Percentiles rank a stretch among this genome's conserved stretches.
Conservation (phyloP, 192 early-diverging fungal species). For the Linnemannia elongata region DNA sequence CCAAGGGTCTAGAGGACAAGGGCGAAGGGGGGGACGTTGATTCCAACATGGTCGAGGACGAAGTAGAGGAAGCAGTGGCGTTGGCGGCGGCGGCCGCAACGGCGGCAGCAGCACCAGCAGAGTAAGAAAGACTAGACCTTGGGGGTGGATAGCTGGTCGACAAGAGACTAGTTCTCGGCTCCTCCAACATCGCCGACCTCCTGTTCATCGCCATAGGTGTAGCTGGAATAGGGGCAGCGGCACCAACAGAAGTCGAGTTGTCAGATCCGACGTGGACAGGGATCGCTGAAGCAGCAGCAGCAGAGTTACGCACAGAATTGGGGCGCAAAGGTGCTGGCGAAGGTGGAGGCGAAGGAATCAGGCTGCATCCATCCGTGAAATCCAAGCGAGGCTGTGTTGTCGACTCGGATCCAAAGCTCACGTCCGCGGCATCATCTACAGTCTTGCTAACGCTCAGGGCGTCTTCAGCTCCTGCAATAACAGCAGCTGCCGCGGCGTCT, state of each 20-base stretch:
- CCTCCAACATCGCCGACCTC: conserved; percentile 17
- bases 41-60: neutral
- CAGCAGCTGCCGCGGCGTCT: neutral
- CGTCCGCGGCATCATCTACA: neutral
- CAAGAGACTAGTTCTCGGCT: conserved; percentile 30
- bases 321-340: conserved; percentile 17
- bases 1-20: conserved; percentile 24
- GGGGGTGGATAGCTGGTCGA: conserved; percentile 53
- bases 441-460: neutral
- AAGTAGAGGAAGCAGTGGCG: neutral
- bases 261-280: neutral
- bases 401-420: conserved; percentile 1
- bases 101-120: neutral
- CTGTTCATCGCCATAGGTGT: neutral
- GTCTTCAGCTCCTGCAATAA: neutral
- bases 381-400: conserved; percentile 19
- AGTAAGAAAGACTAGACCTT: conserved; percentile 36
- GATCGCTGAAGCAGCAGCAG: neutral
- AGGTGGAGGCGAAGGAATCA: conserved; percentile 52
- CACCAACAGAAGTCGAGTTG: neutral
- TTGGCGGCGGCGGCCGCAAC: neutral
- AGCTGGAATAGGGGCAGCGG: neutral
- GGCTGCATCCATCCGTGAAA: conserved; percentile 46
- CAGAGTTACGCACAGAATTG: neutral
- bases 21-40: conserved; percentile 22